A percentile compares a stretch with the other conserved stretches of the same genome.
These are phyloP conservation scores for Ceratobasidium sp. DNA, from an alignment of 1,284 basidiomycete species.

Conservation along the genomic window DNA sequence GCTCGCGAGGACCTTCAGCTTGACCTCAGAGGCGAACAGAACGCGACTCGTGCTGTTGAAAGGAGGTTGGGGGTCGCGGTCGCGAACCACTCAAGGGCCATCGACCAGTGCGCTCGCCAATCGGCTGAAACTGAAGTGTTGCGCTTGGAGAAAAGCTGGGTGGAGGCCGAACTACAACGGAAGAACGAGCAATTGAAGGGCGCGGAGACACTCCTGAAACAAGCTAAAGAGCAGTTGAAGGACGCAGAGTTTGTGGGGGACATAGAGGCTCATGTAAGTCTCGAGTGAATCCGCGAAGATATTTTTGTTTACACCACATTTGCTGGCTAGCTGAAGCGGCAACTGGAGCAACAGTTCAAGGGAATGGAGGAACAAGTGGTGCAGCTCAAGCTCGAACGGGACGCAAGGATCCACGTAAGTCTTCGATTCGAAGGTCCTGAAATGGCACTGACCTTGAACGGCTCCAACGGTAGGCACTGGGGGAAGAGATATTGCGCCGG, in stretches of 20 bases:
- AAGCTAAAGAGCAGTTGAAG: neutral
- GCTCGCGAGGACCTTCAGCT: neutral
- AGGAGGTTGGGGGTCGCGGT: constrained; percentile 13
- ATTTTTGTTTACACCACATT: neutral
- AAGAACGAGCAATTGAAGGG: neutral
- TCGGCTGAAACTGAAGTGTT: constrained; percentile 10
- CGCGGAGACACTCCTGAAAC: neutral
- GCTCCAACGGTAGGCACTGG: neutral
- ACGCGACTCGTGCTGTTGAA: neutral
- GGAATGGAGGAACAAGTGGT: neutral
- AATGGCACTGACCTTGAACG: neutral
- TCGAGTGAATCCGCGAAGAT: neutral
- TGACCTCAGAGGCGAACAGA: constrained; percentile 6
- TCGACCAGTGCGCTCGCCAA: neutral
- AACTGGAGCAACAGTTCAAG: neutral
- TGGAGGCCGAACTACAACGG: neutral
- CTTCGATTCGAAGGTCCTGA: neutral
- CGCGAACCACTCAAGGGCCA: constrained; percentile 15
- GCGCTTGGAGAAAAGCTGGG: constrained; percentile 5
- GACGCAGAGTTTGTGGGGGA: neutral
- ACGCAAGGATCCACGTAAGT: neutral
- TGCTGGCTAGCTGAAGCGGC: neutral
- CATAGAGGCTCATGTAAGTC: neutral
- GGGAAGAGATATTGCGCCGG: constrained; percentile 13
- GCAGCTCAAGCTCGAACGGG: neutral